Evolutionary conservation across 2,329 filamentous ascomycete genomes (phyloP).

Genomic region (Cryoendolithus antarcticus): DNA sequence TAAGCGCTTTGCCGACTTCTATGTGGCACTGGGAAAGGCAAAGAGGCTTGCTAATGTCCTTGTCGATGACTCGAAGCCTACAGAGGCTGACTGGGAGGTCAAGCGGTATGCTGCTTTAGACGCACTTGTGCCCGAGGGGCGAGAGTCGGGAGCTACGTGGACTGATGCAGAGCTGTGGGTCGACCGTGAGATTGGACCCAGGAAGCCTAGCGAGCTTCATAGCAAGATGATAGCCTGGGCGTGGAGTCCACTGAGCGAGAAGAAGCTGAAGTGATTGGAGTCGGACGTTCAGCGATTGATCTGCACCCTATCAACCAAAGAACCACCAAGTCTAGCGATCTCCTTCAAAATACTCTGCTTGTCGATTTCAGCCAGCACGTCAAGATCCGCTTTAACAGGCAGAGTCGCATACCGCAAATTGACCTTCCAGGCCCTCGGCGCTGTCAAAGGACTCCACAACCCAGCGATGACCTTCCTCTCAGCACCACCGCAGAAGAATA

Average conservation of each 20-base stretch:
- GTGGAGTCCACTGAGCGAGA: slow-evolving; percentile 19
- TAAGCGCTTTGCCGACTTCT: slow-evolving; percentile 15
- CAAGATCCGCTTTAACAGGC: slow-evolving; percentile 30
- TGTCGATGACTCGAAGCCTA: slow-evolving; percentile 17
- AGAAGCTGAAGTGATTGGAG: slow-evolving; percentile 6
- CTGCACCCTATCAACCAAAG: slow-evolving; percentile 57
- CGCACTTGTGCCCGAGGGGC: slow-evolving; percentile 12
- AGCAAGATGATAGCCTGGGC: slow-evolving; percentile 18
- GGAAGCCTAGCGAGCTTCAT: slow-evolving; percentile 11
- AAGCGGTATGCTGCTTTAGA: slow-evolving; percentile 15
- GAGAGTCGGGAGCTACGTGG: slow-evolving; percentile 9
- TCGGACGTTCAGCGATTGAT: slow-evolving; percentile 15
- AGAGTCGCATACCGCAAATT: slow-evolving; percentile 57
- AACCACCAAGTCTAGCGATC: slow-evolving; percentile 50
- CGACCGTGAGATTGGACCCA: slow-evolving; percentile 7
- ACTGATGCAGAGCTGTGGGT: slow-evolving; percentile 13
- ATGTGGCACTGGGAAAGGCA: slow-evolving; percentile 14
- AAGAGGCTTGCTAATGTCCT: slow-evolving; percentile 20
- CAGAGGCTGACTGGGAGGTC: slow-evolving; percentile 18
- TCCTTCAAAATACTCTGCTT: slow-evolving; percentile 56
- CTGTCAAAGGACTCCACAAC: slow-evolving; percentile 50
- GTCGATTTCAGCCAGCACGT: slow-evolving; percentile 46
- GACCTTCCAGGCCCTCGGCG: slow-evolving; percentile 52
- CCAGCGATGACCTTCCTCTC: slow-evolving; percentile 48
- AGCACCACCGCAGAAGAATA: slow-evolving; percentile 65